Percentiles rank a stretch among this genome's conserved stretches.
Conservation (phyloP, 2,329 filamentous ascomycete genomes). For the Alternaria rosae region DNA sequence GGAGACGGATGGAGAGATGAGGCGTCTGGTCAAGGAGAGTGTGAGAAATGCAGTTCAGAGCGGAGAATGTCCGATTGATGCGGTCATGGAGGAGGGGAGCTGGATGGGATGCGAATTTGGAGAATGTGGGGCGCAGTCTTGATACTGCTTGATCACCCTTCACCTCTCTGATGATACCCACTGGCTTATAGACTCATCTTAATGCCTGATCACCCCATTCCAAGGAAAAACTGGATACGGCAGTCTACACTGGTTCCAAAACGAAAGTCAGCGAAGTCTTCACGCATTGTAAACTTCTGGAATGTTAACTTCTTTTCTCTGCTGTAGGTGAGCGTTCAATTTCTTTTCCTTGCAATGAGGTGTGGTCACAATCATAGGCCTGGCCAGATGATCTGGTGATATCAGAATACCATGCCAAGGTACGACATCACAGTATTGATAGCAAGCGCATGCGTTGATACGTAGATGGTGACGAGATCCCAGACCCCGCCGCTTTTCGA, state of each 20-base stretch:
- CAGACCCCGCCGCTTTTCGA: background rate
- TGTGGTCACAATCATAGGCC: background rate
- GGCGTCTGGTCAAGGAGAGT: background rate
- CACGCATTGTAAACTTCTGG: background rate
- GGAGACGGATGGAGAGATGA: conserved; percentile 2
- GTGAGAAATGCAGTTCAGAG: conserved; percentile 7
- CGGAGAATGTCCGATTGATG: conserved; percentile 14
- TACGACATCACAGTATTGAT: background rate
- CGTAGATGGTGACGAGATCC: conserved; percentile 2
- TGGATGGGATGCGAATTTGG: conserved; percentile 21
- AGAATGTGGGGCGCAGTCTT: conserved; percentile 24
- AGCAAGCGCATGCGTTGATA: background rate
- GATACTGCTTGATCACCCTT: background rate
- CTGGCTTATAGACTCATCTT: background rate
- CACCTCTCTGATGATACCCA: background rate
- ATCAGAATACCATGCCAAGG: background rate
- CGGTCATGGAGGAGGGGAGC: conserved; percentile 3
- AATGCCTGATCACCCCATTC: background rate
- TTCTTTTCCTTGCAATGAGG: background rate
- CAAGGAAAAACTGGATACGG: background rate
- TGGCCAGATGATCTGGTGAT: background rate
- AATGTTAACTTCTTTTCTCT: background rate
- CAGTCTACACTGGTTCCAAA: background rate
- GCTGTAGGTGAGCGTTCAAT: background rate
- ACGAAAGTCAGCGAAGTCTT: background rate